Evolutionary conservation across 371 early-diverging fungal species (phyloP).

Genomic region (Apophysomyces sp.): DNA sequence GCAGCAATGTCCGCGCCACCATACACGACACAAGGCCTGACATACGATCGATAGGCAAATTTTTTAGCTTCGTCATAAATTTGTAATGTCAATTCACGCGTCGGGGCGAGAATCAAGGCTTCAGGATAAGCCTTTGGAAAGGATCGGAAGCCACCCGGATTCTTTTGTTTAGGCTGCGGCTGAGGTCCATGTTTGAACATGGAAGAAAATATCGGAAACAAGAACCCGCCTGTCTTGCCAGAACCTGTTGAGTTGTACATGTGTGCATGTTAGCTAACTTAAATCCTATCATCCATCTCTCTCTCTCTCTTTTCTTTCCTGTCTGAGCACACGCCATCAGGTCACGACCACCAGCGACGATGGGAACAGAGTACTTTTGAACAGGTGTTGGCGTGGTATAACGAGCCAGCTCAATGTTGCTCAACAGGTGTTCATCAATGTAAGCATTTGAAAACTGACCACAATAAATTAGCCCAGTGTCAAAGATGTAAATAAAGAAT

Average conservation of each 20-base stretch:
- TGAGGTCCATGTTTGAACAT: conserved; percentile 73
- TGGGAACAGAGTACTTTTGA: conserved; percentile 69
- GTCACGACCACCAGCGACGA: conserved; percentile 58
- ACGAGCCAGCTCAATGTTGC: conserved; percentile 57
- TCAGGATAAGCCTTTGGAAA: conserved; percentile 56
- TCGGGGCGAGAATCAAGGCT: conserved; percentile 46
- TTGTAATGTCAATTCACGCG: conserved; percentile 43
- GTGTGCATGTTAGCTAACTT: background rate
- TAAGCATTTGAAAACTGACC: conserved; percentile 58
- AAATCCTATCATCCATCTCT: too few species aligned
- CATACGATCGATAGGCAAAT: conserved; percentile 90
- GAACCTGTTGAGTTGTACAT: conserved; percentile 36
- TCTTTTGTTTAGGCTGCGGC: conserved; percentile 15
- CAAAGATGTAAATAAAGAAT: conserved; percentile 45
- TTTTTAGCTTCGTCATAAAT: conserved; percentile 62
- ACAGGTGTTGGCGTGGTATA: conserved; percentile 74
- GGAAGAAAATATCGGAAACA: conserved; percentile 56
- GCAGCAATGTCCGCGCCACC: conserved; percentile 95
- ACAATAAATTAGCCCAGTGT: background rate
- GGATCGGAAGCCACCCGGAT: conserved; percentile 20
- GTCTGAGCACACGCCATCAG: conserved; percentile 86
- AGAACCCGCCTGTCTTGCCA: conserved; percentile 76
- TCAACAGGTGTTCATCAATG: conserved; percentile 78
- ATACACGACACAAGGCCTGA: conserved; percentile 93
- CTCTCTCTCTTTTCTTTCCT: conserved; percentile 30